Evolutionary conservation across 352 stramenopile species (phyloP).

Genomic region (Phytopythium cucurbitacearum): DNA sequence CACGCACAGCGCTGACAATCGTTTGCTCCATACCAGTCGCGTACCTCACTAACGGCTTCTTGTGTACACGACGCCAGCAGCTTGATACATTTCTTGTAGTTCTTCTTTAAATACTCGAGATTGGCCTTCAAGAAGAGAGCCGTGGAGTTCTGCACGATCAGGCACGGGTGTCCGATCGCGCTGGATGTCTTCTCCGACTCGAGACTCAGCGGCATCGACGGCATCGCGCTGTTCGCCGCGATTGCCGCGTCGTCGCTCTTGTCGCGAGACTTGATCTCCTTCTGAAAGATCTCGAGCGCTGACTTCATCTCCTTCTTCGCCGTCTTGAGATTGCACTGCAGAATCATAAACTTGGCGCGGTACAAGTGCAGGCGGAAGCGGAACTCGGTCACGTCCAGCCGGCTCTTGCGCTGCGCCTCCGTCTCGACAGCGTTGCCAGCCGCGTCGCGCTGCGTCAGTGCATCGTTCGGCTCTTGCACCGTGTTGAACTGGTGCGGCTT

Average conservation of each 20-base stretch:
- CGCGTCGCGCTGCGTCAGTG: slow-evolving; percentile 25
- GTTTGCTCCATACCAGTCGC: neutral
- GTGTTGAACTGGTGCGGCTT: slow-evolving; percentile 89
- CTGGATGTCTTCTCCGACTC: slow-evolving; percentile 71
- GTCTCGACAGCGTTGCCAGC: slow-evolving; percentile 32
- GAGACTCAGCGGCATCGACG: slow-evolving; percentile 16
- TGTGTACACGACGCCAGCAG: slow-evolving; percentile 88
- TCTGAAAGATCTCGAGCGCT: slow-evolving; percentile 91
- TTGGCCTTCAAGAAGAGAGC: slow-evolving; percentile 92
- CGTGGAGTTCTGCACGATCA: slow-evolving; percentile 85
- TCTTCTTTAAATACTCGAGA: slow-evolving; percentile 92
- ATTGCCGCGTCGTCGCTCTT: slow-evolving; percentile 16
- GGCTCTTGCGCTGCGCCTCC: slow-evolving; percentile 56
- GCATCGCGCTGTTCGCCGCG: slow-evolving; percentile 6
- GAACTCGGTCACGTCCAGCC: slow-evolving; percentile 80
- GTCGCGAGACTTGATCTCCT: slow-evolving; percentile 77
- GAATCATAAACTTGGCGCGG: slow-evolving; percentile 88
- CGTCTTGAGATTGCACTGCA: slow-evolving; percentile 86
- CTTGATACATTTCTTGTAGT: slow-evolving; percentile 94
- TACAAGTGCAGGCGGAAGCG: slow-evolving; percentile 90
- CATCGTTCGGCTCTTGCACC: slow-evolving; percentile 39
- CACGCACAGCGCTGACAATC: neutral
- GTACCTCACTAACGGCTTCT: slow-evolving; percentile 74
- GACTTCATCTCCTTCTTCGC: slow-evolving; percentile 93
- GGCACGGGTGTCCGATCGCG: slow-evolving; percentile 65